Conservation (phyloP, 768 basidiomycete species). For the Ramaria sp. region DNA sequence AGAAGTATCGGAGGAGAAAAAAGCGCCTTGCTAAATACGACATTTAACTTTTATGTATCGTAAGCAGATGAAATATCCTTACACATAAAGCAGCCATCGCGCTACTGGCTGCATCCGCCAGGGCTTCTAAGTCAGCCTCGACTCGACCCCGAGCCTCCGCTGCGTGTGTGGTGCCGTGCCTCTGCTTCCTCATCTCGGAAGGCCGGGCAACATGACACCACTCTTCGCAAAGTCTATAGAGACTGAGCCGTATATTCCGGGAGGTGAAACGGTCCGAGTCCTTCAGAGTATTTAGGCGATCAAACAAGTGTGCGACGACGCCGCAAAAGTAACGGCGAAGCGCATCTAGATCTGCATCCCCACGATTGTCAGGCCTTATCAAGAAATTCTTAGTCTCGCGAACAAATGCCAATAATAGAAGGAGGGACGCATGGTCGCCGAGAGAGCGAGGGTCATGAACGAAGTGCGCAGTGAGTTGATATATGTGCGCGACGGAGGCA, state of each 20-base stretch:
- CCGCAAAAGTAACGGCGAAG: slow-evolving; percentile 88
- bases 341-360: slow-evolving; percentile 67
- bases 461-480: slow-evolving; percentile 71
- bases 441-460: slow-evolving; percentile 60
- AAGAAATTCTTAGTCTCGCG: slow-evolving; percentile 73
- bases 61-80: slow-evolving; percentile 26
- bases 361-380: slow-evolving; percentile 57
- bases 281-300: slow-evolving; percentile 56
- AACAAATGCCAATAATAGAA: slow-evolving; percentile 78
- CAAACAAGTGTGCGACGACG: slow-evolving; percentile 76
- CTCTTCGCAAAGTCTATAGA: slow-evolving; percentile 83
- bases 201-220: slow-evolving; percentile 86
- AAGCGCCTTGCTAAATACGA: slow-evolving; percentile 56
- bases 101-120: slow-evolving; percentile 78
- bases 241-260: slow-evolving; percentile 58
- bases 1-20: slow-evolving; percentile 50
- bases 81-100: slow-evolving; percentile 85
- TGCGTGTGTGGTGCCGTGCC: slow-evolving; percentile 17
- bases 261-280: slow-evolving; percentile 72
- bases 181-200: slow-evolving; percentile 58
- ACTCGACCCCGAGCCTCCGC: slow-evolving; percentile 26
- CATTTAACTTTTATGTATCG: not conserved
- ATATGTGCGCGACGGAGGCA: slow-evolving; percentile 83
- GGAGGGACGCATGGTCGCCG: slow-evolving; percentile 60
- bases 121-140: slow-evolving; percentile 53